Conservation (phyloP, 345 rosid genomes). For the Eucalyptus sp. region DNA sequence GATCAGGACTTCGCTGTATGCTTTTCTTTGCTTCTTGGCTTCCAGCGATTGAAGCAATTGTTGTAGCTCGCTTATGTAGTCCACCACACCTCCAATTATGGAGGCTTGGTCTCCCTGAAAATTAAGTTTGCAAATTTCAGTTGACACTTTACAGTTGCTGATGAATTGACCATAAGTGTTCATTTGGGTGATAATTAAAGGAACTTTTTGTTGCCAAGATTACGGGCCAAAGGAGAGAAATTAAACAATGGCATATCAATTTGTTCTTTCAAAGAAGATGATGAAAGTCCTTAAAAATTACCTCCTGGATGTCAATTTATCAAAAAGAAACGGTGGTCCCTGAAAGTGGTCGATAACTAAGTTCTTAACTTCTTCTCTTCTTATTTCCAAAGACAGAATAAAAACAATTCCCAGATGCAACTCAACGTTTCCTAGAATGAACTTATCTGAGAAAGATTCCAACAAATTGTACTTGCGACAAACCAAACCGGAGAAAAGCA, state of each 20-base stretch:
- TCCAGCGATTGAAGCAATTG: conserved; percentile 84
- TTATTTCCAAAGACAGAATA: neutral
- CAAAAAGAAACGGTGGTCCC: neutral
- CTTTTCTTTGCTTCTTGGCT: conserved; percentile 91
- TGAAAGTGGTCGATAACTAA: neutral
- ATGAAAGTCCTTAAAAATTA: neutral
- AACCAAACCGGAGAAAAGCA: neutral
- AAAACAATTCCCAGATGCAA: neutral
- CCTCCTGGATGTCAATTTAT: neutral
- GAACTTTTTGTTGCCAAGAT: neutral
- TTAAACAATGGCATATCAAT: neutral
- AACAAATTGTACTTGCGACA: neutral
- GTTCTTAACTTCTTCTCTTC: neutral
- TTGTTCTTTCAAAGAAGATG: neutral
- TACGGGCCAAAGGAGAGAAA: neutral
- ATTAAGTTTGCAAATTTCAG: neutral
- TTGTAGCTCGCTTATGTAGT: conserved; percentile 87
- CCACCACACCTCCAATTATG: conserved; percentile 93
- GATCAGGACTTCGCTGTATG: conserved; percentile 75
- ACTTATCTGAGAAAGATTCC: neutral
- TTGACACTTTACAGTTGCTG: neutral
- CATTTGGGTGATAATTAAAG: neutral
- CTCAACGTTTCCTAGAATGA: neutral
- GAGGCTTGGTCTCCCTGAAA: conserved; percentile 97
- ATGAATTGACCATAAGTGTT: neutral